These are phyloP conservation scores for Balamuthia mandrillaris DNA, from an alignment of 208 protist genomes.

Conservation along the genomic window DNA sequence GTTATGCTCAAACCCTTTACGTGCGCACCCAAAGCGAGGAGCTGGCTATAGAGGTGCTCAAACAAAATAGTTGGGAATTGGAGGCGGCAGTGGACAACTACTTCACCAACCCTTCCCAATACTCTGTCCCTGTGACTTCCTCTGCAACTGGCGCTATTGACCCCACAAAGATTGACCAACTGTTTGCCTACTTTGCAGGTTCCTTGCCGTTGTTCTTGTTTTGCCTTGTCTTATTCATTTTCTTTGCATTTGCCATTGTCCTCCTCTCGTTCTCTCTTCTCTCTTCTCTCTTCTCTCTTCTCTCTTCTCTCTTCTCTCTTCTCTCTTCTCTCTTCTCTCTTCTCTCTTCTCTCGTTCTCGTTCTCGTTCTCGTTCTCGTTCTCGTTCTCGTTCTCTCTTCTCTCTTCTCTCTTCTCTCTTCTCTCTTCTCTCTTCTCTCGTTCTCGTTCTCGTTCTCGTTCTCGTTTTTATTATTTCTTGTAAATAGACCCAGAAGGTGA, in stretches of 20 bases:
- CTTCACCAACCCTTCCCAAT: background rate
- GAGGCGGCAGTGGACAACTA: slow-evolving; percentile 18
- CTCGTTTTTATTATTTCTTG: background rate
- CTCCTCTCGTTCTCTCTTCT: background rate
- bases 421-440: background rate
- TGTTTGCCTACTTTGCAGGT: slow-evolving; percentile 19
- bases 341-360: background rate
- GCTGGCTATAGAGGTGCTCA: background rate
- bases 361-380: background rate
- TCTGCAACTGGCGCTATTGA: background rate
- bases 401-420: background rate
- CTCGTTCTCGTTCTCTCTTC: background rate
- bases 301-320: background rate
- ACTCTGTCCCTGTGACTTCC: background rate
- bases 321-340: background rate
- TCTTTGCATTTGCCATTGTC: background rate
- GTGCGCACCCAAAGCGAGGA: no score
- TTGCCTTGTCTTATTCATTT: no score
- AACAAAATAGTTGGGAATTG: slow-evolving; percentile 1
- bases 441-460: background rate
- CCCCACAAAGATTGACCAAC: background rate
- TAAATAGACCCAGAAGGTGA: background rate
- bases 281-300: background rate
- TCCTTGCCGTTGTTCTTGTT: no score
- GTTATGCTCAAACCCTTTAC: no score